A percentile compares a stretch with the other conserved stretches of the same genome.
Evolutionary conservation across 148 eudicot species (phyloP).

Genomic region (Linanthus parryae): DNA sequence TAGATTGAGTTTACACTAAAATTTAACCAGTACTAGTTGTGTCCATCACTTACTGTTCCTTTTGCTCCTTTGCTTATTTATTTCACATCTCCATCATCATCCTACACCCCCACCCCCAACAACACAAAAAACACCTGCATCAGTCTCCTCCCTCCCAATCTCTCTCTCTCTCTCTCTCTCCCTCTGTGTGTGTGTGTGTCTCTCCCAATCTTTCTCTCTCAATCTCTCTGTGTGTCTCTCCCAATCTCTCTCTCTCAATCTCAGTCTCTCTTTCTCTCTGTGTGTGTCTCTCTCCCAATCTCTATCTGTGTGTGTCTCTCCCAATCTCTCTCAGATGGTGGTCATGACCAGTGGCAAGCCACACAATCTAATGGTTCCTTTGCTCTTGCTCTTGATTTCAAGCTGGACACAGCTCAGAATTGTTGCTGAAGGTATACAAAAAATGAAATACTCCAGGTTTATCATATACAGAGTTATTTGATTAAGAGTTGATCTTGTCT

Average conservation of each 20-base stretch:
- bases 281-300: neutral
- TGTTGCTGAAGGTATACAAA: slow-evolving; percentile 18
- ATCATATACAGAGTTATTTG: no score
- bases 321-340: neutral
- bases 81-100: neutral
- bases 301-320: slow-evolving; percentile 15
- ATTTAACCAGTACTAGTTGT: no score
- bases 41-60: neutral
- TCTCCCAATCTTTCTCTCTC: no score
- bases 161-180: no score
- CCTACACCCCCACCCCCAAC: no score
- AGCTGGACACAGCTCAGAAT: slow-evolving; percentile 23
- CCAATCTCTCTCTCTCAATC: no score
- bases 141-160: neutral
- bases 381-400: slow-evolving; percentile 30
- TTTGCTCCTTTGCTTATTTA: slow-evolving; percentile 1
- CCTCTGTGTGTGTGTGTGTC: no score
- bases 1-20: no score
- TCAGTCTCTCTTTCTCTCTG: neutral
- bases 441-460: neutral
- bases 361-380: slow-evolving; percentile 17
- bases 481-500: neutral
- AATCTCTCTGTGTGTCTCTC: no score
- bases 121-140: neutral
- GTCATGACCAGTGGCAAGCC: neutral